Evolutionary conservation across 371 early-diverging fungal species (phyloP).

Genomic region (Choanephora cucurbitarum): DNA sequence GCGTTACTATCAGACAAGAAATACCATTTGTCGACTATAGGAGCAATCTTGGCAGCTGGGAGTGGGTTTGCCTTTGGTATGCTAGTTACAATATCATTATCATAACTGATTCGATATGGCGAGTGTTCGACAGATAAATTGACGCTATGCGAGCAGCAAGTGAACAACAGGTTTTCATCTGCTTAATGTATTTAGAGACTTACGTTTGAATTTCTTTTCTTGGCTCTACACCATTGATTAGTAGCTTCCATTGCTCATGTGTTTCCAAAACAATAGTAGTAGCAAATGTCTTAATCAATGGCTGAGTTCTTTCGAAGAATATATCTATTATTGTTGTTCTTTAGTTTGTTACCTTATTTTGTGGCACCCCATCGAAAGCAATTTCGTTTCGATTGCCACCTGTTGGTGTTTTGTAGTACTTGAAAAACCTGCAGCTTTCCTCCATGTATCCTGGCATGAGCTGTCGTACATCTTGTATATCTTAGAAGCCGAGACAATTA

Average conservation of each 20-base stretch:
- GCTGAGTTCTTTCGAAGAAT: neutral
- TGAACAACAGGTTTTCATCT: neutral
- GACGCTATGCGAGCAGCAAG: conserved; percentile 28
- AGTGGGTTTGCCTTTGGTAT: conserved; percentile 51
- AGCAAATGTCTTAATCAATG: conserved; percentile 69
- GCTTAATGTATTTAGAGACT: conserved; percentile 12
- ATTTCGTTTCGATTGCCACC: conserved; percentile 89
- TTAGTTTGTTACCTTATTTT: conserved; percentile 60
- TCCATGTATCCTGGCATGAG: conserved; percentile 84
- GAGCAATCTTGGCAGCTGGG: conserved; percentile 53
- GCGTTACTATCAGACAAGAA: neutral
- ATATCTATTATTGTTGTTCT: neutral
- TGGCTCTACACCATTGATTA: conserved; percentile 72
- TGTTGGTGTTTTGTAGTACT: conserved; percentile 91
- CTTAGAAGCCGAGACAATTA: conserved; percentile 21
- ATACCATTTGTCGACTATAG: conserved; percentile 84
- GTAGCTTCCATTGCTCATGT: conserved; percentile 88
- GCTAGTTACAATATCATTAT: conserved; percentile 51
- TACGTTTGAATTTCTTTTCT: conserved; percentile 64
- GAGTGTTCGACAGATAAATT: conserved; percentile 70
- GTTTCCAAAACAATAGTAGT: conserved; percentile 84
- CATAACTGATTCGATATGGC: conserved; percentile 61
- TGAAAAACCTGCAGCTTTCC: conserved; percentile 86
- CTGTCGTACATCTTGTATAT: conserved; percentile 88
- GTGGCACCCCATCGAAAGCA: conserved; percentile 87